These are phyloP conservation scores for Boechera retrofracta DNA, from an alignment of 345 rosid species.

Conservation along the genomic window DNA sequence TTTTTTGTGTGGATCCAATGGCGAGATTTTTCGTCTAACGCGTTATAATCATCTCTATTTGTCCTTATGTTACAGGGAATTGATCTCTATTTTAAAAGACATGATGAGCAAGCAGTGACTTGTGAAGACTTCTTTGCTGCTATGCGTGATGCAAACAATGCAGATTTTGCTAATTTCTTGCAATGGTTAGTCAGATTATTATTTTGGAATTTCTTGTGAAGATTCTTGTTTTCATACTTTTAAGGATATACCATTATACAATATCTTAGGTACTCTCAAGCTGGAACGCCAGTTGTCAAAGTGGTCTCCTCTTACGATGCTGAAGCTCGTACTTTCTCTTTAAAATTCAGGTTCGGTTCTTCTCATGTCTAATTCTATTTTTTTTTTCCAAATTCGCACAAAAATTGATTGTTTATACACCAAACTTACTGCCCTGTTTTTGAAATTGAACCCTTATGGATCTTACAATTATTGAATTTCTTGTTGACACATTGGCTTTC, in stretches of 20 bases:
- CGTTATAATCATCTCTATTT: constrained; percentile 25
- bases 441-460: background rate
- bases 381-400: background rate
- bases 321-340: constrained; percentile 73
- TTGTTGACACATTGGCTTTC: constrained; percentile 25
- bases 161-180: constrained; percentile 93
- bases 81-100: constrained; percentile 94
- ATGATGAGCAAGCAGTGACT: constrained; percentile 97
- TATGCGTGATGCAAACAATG: constrained; percentile 95
- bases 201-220: constrained; percentile 21
- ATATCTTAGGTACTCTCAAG: constrained; percentile 91
- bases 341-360: constrained; percentile 77
- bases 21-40: constrained; percentile 3
- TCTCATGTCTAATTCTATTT: background rate
- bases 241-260: background rate
- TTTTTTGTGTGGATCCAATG: background rate
- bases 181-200: constrained; percentile 57
- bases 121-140: constrained; percentile 98
- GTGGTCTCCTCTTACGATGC: constrained; percentile 77
- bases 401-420: background rate
- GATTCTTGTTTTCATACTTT: constrained; percentile 15
- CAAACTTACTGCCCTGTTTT: background rate
- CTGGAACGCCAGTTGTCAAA: constrained; percentile 94
- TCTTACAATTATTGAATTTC: background rate
- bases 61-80: constrained; percentile 68